Percentiles rank a stretch among this genome's conserved stretches.
Conservation (phyloP, 495 filamentous ascomycete genomes). For the Neurospora hispaniola region DNA sequence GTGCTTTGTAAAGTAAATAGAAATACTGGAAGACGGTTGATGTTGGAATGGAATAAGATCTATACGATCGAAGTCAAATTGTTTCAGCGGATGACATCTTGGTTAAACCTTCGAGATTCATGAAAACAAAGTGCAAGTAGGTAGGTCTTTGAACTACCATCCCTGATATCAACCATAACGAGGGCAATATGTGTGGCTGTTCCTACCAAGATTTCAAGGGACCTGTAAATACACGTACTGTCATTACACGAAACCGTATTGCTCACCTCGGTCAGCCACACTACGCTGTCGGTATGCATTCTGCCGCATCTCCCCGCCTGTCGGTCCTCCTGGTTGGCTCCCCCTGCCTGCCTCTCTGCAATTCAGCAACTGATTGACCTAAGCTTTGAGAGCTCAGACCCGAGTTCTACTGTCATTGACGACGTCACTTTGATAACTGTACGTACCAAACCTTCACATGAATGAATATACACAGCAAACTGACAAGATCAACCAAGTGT, state of each 20-base stretch:
- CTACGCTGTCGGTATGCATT: neutral
- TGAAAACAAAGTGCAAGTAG: neutral
- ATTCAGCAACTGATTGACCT: neutral
- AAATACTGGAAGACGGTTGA: neutral
- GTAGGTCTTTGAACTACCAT: neutral
- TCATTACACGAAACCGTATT: neutral
- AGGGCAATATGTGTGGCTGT: too few relatives aligned
- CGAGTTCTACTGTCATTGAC: neutral
- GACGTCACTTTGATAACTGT: neutral
- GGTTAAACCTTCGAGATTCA: neutral
- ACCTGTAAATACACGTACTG: neutral
- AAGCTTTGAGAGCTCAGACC: neutral
- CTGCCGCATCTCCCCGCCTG: neutral
- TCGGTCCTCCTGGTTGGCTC: neutral
- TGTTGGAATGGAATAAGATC: neutral
- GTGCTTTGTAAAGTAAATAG: neutral
- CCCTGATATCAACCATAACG: neutral
- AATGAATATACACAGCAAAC: neutral
- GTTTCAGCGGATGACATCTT: neutral
- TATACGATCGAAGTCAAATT: neutral
- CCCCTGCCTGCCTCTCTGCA: neutral
- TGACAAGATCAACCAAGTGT: neutral
- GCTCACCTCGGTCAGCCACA: neutral
- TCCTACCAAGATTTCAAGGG: neutral
- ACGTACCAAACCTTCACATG: neutral